Conservation (phyloP, 2,329 filamentous ascomycete genomes). For the Diaporthe velutina region DNA sequence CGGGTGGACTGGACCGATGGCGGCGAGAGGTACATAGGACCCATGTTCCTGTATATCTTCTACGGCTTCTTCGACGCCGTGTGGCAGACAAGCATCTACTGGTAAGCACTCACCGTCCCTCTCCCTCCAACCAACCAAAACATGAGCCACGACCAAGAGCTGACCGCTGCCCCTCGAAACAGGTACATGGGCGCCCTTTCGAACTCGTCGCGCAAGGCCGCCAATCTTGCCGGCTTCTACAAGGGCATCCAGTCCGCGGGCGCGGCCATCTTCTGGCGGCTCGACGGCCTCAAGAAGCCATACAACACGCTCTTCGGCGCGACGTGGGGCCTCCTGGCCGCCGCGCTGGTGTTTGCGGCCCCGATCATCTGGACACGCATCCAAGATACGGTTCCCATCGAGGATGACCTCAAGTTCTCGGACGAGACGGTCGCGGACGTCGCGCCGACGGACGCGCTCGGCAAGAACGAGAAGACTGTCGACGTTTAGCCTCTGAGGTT, state of each 20-base stretch:
- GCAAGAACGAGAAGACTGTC: slow-evolving; percentile 43
- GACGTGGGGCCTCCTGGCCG: slow-evolving; percentile 81
- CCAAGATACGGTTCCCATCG: slow-evolving; percentile 82
- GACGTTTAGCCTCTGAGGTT: slow-evolving; percentile 23
- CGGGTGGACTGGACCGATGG: slow-evolving; percentile 73
- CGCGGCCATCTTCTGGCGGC: slow-evolving; percentile 79
- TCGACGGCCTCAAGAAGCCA: slow-evolving; percentile 73
- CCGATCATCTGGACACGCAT: slow-evolving; percentile 86
- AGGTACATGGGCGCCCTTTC: slow-evolving; percentile 93
- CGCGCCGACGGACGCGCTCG: slow-evolving; percentile 43
- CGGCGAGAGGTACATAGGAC: slow-evolving; percentile 73
- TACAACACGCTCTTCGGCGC: slow-evolving; percentile 80
- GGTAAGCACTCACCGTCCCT: slow-evolving; percentile 70
- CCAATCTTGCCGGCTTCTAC: slow-evolving; percentile 80
- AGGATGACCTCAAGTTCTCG: slow-evolving; percentile 86
- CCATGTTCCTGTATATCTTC: slow-evolving; percentile 91
- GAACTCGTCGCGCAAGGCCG: slow-evolving; percentile 91
- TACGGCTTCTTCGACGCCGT: slow-evolving; percentile 91
- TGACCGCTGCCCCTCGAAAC: slow-evolving; percentile 53
- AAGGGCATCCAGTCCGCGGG: slow-evolving; percentile 84
- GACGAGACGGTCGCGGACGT: slow-evolving; percentile 87
- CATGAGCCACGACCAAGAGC: not conserved
- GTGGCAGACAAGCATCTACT: slow-evolving; percentile 93
- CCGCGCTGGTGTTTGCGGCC: slow-evolving; percentile 80
- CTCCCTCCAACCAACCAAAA: not conserved